phyloP scores from a whole-genome alignment of 108 stramenopile genomes.

The Skeletonema grethae region DNA sequence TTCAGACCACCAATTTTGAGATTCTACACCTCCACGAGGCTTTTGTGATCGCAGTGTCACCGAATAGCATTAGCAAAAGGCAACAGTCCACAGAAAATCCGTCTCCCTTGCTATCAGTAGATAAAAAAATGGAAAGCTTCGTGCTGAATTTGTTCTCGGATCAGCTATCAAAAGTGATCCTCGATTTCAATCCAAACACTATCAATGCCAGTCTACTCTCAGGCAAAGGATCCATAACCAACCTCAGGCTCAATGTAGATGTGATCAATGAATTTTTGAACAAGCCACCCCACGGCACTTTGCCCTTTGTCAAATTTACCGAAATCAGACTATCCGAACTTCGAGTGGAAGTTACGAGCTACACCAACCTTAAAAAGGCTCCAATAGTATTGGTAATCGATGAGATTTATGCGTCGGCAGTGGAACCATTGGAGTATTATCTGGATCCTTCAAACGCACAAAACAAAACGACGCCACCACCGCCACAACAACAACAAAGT shows the following conservation, averaged over 20 bases:
- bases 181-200: conserved; percentile 73
- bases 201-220: conserved; percentile 80
- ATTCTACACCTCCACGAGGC: too few relatives aligned
- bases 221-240: conserved; percentile 78
- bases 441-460: conserved; percentile 14
- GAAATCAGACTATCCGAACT: conserved; percentile 65
- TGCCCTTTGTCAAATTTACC: conserved; percentile 63
- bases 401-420: conserved; percentile 45
- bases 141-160: conserved; percentile 78
- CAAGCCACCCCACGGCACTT: conserved; percentile 29
- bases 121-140: conserved; percentile 71
- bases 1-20: too few relatives aligned
- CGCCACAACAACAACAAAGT: conserved; percentile 13
- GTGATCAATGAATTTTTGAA: conserved; percentile 60
- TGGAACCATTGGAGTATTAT: conserved; percentile 63
- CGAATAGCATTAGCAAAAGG: too few relatives aligned
- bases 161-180: conserved; percentile 78
- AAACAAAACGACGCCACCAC: conserved; percentile 7
- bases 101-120: neutral
- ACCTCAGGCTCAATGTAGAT: conserved; percentile 65
- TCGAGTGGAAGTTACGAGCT: conserved; percentile 72
- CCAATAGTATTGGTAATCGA: conserved; percentile 81
- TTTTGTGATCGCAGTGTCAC: too few relatives aligned
- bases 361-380: conserved; percentile 79
- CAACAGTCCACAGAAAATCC: too few relatives aligned